Percentiles rank a stretch among this genome's conserved stretches.
phyloP scores from a whole-genome alignment of 306 rosid genomes.

The Sphenostylis stenocarpa region DNA sequence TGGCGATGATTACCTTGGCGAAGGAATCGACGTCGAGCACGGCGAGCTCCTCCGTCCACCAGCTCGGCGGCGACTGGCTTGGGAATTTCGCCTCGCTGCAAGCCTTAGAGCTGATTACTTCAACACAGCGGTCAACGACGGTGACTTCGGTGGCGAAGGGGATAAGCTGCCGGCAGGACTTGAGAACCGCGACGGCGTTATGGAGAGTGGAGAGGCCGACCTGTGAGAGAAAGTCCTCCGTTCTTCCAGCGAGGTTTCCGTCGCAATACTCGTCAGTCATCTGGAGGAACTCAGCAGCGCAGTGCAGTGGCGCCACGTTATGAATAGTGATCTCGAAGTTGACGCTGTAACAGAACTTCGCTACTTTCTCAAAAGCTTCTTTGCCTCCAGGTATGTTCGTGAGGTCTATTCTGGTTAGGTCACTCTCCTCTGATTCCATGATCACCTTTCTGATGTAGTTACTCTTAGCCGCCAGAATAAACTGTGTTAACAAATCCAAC shows the following conservation, averaged over 20 bases:
- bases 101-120: conserved; percentile 49
- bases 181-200: conserved; percentile 60
- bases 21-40: conserved; percentile 55
- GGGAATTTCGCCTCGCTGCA: conserved; percentile 75
- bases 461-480: conserved; percentile 90
- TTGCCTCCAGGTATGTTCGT: conserved; percentile 82
- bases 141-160: conserved; percentile 58
- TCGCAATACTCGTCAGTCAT: conserved; percentile 74
- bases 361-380: conserved; percentile 84
- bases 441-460: conserved; percentile 73
- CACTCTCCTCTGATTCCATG: conserved; percentile 60
- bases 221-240: conserved; percentile 69
- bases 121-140: conserved; percentile 58
- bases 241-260: conserved; percentile 66
- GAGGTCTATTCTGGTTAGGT: conserved; percentile 61
- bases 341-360: conserved; percentile 87
- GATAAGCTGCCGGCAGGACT: conserved; percentile 58
- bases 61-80: conserved; percentile 70
- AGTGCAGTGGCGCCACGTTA: conserved; percentile 73
- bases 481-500: conserved; percentile 47
- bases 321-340: conserved; percentile 85
- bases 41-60: conserved; percentile 93
- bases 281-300: conserved; percentile 81
- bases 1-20: conserved; percentile 52
- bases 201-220: conserved; percentile 66